Evolutionary conservation across 768 basidiomycete genomes (phyloP).

Genomic region (Russula vinacea): DNA sequence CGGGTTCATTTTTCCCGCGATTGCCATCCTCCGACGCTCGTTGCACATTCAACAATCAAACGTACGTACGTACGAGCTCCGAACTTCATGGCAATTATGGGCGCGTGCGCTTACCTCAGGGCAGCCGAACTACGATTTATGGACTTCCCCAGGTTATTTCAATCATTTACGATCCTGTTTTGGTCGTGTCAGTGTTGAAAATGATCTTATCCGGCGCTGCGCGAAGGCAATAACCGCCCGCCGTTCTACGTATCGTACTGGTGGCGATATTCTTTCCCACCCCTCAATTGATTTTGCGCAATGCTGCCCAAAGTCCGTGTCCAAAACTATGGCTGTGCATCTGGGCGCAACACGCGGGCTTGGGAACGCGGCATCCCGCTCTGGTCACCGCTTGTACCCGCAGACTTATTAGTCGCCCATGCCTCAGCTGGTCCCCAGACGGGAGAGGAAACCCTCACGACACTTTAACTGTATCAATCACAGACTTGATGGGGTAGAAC

Average conservation of each 20-base stretch:
- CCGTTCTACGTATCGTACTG: background rate
- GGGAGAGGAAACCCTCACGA: background rate
- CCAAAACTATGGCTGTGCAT: background rate
- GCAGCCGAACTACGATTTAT: background rate
- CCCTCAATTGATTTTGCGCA: background rate
- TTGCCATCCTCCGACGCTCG: background rate
- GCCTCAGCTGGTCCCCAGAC: conserved; percentile 1
- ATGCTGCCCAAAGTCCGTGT: conserved; percentile 11
- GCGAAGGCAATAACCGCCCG: background rate
- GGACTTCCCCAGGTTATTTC: background rate
- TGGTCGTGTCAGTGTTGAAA: background rate
- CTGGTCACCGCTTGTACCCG: background rate
- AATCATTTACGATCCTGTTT: conserved; percentile 1
- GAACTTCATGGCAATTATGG: background rate
- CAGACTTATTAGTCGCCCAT: background rate
- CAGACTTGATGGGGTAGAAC: conserved; percentile 1
- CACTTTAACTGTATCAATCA: background rate
- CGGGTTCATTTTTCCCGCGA: background rate
- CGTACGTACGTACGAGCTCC: background rate
- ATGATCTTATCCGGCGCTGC: background rate
- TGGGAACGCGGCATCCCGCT: background rate
- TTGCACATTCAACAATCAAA: background rate
- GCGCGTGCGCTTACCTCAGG: background rate
- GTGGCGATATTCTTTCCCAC: background rate
- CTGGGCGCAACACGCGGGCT: background rate